Evolutionary conservation across 2,329 filamentous ascomycete genomes (phyloP), one percentile per base, ranked within the genome.

Genomic region (Albophoma yamanashiensis): DNA sequence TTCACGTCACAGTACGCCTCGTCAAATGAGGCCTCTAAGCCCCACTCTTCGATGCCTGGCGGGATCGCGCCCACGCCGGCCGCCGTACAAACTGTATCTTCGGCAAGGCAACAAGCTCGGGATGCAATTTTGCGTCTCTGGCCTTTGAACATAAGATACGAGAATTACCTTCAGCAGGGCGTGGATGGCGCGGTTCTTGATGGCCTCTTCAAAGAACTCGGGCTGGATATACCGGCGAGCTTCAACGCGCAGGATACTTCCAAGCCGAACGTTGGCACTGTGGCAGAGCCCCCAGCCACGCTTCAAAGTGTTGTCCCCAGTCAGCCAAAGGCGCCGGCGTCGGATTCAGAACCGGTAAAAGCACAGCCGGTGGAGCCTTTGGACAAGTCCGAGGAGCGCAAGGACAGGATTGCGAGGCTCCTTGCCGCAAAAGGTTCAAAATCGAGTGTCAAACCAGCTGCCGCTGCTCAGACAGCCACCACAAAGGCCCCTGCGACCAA

Each of bases 391-490:
- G 79, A 89, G 64, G 85, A 89, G 67, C 82, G 89, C 27, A 90
- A 89, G 65, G 89, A 91, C 64, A 84, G 89, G 50, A 90, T 93
- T 62, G 89, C 89, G 4, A 84, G 87, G 56, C 80, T 92, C 59
- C 78, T 92, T 59, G 89, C 89, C n/a, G 85, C 84, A 1, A 92
- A 89, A 70, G 82, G 81, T 58, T 82, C 83, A 40, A 89, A 87
- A 40, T 58, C 67, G 59, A 52, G 67, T 34, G 62, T 66, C 34
- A 58, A 69, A 38, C 22, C 62, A 36, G 59, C 61, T 1, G 55
- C 64, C 17, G 56, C 60, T 27, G 15, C 58, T 31, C 40, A 42
- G 62, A 45, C 39, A 17, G 56, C 65, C 5, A 39, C 63, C 43
- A 60, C 27, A n/a, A 25, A 40, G 3, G 58, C 62, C 22, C 27